Base-by-base conservation (phyloP, 306 rosid genomes). In the Castanea mollissima region DNA sequence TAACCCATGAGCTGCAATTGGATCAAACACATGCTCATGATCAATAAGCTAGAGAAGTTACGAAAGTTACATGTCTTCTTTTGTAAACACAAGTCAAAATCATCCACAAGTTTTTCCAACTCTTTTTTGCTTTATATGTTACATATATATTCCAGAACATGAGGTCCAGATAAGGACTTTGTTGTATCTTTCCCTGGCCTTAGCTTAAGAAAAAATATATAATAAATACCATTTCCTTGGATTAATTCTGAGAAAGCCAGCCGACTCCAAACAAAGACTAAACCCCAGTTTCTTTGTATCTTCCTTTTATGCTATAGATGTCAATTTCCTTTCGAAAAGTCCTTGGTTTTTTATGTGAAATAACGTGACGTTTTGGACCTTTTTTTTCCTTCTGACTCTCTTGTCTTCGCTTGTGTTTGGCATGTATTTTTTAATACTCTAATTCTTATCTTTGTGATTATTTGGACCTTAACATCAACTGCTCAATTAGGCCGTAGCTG, bases 101-200 rank as follows among this genome's bases (percentile, higher is more conserved):
- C 83, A 73, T 29, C 70, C 63, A 64, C 79, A 62, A 34, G 3
- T 34, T 72, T 32, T 35, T 27, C 67, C 52, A 31, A 68, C 55
- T 54, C 52, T 81, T 75, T 64, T 59, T 52, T 38, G 15, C 73
- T 55, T 81, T 54, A 44, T 75, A 55, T 67, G 44, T 38, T 38
- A 38, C 44, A 38, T 38, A 38, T 38, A 74, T 85, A 76, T 34
- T 57, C 49, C 63, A 1, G 76, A 58, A 57, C 60, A 62, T 71
- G 77, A 77, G 35, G 72, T 60, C 23, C 11, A 51, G 82, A 74
- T 55, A 56, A 73, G 20, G 83, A 78, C 86, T 74, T 15, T 64
- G 55, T 58, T 38, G 21, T 16, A 2, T 21, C 44, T 77, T 59
- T 29, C 19, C 56, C 9, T 57, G 38, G 27, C 68, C 70, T 70